These are phyloP conservation scores for Oryza officinalis DNA, from an alignment of 176 grass and related monocot species.

Conservation along the genomic window DNA sequence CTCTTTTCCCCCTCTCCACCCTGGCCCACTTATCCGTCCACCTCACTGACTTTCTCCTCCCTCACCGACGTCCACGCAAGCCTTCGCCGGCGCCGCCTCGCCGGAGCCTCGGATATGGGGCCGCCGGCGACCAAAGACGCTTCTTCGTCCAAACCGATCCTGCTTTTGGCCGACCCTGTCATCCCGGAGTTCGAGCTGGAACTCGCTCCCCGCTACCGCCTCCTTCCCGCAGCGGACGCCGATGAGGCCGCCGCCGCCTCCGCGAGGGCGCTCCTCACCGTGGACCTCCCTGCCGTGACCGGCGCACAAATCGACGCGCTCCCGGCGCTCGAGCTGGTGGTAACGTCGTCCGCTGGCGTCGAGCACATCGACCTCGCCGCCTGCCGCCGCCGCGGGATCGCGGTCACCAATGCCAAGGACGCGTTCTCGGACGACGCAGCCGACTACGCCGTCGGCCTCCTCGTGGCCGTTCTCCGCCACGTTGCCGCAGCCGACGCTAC, in stretches of 20 bases:
- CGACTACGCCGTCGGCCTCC: constrained; percentile 42
- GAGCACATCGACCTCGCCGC: constrained; percentile 58
- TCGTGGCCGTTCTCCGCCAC: constrained; percentile 28
- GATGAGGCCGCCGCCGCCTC: neutral
- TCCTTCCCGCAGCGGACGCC: neutral
- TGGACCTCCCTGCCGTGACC: neutral
- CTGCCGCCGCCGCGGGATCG: constrained; percentile 45
- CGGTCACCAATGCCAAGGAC: constrained; percentile 32
- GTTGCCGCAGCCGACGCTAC: constrained; percentile 32
- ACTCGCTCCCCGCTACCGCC: constrained; percentile 1
- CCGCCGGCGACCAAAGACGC: neutral
- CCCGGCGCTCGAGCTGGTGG: constrained; percentile 45
- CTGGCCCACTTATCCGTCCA: too few relatives aligned
- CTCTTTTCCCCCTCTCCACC: too few relatives aligned
- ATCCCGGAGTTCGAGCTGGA: neutral
- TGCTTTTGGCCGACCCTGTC: constrained; percentile 22
- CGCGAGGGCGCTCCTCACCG: constrained; percentile 1
- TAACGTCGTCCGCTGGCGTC: constrained; percentile 39
- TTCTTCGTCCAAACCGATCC: neutral
- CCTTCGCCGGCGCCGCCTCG: too few relatives aligned
- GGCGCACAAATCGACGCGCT: constrained; percentile 30
- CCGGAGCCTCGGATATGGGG: too few relatives aligned
- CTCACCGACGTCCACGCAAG: too few relatives aligned
- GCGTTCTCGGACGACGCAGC: constrained; percentile 42
- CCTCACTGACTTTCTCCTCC: too few relatives aligned